Percentiles rank a stretch among this genome's conserved stretches.
Evolutionary conservation across 2,329 filamentous ascomycete species (phyloP).

Genomic region (Beauveria sp.): DNA sequence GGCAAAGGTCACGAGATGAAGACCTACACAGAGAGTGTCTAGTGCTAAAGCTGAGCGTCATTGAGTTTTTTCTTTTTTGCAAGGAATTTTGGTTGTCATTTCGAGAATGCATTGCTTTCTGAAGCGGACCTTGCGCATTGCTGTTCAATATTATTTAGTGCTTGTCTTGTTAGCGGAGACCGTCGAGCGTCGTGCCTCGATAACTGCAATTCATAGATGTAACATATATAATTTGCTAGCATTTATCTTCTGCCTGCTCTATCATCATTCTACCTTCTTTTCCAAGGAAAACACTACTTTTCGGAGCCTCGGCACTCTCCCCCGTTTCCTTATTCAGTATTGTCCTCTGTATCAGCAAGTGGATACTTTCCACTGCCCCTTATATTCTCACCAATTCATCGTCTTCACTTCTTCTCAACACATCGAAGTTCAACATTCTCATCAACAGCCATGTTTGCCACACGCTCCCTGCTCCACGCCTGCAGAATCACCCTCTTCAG

Average conservation of each 20-base stretch:
- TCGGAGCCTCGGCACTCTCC: no score
- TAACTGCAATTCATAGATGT: no score
- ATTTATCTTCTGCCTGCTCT: no score
- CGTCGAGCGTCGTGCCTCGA: no score
- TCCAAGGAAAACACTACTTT: no score
- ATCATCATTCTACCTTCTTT: no score
- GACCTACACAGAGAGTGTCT: constrained; percentile 24
- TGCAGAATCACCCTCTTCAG: constrained; percentile 70
- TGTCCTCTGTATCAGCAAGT: neutral
- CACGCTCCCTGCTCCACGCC: constrained; percentile 38
- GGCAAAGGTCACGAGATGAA: constrained; percentile 4
- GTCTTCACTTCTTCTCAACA: neutral
- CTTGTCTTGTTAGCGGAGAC: no score
- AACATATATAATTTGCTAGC: no score
- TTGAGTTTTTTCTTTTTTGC: neutral
- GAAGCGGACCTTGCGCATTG: neutral
- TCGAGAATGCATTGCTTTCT: neutral
- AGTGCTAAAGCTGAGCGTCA: neutral
- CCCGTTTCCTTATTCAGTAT: no score
- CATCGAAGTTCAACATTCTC: neutral
- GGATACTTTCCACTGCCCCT: neutral
- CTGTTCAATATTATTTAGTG: neutral
- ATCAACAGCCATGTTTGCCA: constrained; percentile 38
- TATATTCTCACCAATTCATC: neutral
- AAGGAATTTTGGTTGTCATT: neutral